Base-by-base conservation (phyloP, 768 basidiomycete species). In the Russula olivacea region DNA sequence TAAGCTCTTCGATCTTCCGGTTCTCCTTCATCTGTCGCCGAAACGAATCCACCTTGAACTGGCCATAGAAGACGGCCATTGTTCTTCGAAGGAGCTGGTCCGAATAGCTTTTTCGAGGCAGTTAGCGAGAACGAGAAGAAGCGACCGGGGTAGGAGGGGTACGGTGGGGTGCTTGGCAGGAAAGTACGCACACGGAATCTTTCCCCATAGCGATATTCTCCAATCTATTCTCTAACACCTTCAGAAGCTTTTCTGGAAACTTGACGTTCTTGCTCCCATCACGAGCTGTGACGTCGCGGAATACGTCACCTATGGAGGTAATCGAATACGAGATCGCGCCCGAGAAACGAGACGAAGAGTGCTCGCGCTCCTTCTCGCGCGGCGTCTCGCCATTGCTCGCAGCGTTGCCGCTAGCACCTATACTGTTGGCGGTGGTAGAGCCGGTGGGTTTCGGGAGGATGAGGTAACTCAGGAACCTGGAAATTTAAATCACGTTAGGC, bases 1-100 rank as follows among this genome's bases (percentile, higher is more conserved):
- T 96, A 59, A 99, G 87, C 66, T 98, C 94, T 76, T 99, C 97
- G 43, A 98, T 91, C 77, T 96, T 97, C 51, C 97, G 83, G 73
- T 92, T 95, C 73, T 98, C 95, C 74, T 93, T 92, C 85, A 98
- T 89, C 69, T 94, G 90, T 40, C 84, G 82, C 61, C 89, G 86
- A 78, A 97, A 96, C 43, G 79, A 81, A 30, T 92, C 89, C 61
- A 90, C 86, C 73, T 87, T 85, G 73, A 91, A 92, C 65, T 93
- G 91, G 14, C 88, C 88, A 72, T 94, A 98, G 74, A 98, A 98
- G 38, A 89, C 87, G 60, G 88, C 95, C 80, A 96, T 89, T 1
- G 91, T 93, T 60, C 92, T 81, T 34, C 96, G 84, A 19, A 94
- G 86, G 36, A 93, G 79, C 70, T 93, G 92, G 72, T 97, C 95